Percentiles rank a stretch among this genome's conserved stretches.
Conservation (phyloP, 2,329 filamentous ascomycete species). For the Myriosclerotinia scirpicola region DNA sequence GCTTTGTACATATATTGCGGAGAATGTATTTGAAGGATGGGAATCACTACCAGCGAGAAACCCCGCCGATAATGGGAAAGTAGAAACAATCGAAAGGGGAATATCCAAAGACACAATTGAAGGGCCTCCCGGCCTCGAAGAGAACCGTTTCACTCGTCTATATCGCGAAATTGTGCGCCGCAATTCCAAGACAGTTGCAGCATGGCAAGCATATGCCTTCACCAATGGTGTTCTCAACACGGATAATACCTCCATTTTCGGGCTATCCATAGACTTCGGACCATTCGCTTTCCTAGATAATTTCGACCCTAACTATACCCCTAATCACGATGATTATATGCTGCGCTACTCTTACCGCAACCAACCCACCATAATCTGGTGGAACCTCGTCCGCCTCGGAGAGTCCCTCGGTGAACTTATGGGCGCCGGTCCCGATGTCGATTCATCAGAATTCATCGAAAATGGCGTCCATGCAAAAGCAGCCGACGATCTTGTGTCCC, state of each 20-base stretch:
- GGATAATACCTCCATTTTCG: constrained; percentile 91
- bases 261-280: constrained; percentile 89
- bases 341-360: constrained; percentile 90
- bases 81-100: constrained; percentile 45
- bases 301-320: constrained; percentile 92
- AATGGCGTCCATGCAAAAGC: constrained; percentile 71
- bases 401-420: constrained; percentile 87
- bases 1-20: constrained; percentile 79
- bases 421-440: constrained; percentile 70
- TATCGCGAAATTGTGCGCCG: constrained; percentile 84
- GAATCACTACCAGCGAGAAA: constrained; percentile 68
- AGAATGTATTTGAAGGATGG: constrained; percentile 88
- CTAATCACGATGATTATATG: constrained; percentile 91
- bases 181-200: constrained; percentile 84
- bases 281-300: constrained; percentile 98
- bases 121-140: constrained; percentile 64
- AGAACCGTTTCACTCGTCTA: constrained; percentile 84
- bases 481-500: constrained; percentile 67
- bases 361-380: constrained; percentile 96
- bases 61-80: constrained; percentile 52
- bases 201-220: constrained; percentile 98
- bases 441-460: constrained; percentile 68
- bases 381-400: constrained; percentile 91
- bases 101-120: constrained; percentile 60
- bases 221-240: constrained; percentile 99